Evolutionary conservation across 2,329 filamentous ascomycete genomes (phyloP), one percentile per base, ranked within the genome.

Genomic region (Parascedosporium putredinis): DNA sequence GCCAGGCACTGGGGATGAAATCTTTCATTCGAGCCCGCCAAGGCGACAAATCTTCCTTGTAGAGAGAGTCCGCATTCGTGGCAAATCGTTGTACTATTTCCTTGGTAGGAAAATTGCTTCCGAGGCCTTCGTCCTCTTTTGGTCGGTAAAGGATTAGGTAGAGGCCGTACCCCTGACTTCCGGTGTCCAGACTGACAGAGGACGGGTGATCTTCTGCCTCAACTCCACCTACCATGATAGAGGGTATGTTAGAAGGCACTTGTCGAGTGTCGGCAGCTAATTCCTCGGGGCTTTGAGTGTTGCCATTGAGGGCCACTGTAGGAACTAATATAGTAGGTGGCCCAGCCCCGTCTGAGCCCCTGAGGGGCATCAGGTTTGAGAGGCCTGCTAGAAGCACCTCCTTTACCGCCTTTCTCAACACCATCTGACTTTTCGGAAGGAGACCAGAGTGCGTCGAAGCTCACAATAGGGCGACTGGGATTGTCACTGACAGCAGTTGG

Each of bases 1-100:
- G 79, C 76, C 70, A 98, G 97, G 67, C 93, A 98, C 55, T 89
- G 81, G 0, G 93, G 90, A 58, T 98, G 93, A 64, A 97, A 97
- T 18, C 90, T 85, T 58, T 82, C 76, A 3, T 68, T 60, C 34
- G 78, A 74, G 23, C 88, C 88, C 2, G 82, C 83, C 5, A 95
- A 81, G 4, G 85, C 87, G 20, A 97, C 85, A 55, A 95, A 91
- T 51, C 91, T 86, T 2, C 93, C 93, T 51, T 93, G 82, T 56
- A 98, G 97, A 1, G 88, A 83, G 18, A 85, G 74, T 8, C 81
- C 76, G 62, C 93, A 98, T 59, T 90, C 83, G 46, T 89, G 86
- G 61, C 93, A 98, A 43, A 83, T 77, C 6, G 88, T 86, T 49
- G 51, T 84, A 50, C 72, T 70, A 59, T 79, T 71, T 57, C 67